Conservation (phyloP, 805 yeast genomes). For the Sungouiozyma ichnusensis region DNA sequence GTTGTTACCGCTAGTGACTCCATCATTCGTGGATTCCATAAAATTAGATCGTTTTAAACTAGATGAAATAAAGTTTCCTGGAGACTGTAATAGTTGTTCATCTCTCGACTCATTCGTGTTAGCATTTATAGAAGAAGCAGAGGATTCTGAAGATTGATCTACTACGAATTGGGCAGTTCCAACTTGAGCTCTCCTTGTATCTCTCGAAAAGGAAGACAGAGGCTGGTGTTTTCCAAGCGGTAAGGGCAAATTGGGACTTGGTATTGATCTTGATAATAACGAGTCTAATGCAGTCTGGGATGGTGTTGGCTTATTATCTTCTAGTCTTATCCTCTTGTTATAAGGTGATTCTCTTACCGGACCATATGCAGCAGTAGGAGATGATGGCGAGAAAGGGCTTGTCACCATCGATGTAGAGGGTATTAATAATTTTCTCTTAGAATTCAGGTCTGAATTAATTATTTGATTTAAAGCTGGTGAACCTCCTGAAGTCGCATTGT, state of each 20-base stretch:
- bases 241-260: constrained; percentile 7
- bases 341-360: constrained; percentile 12
- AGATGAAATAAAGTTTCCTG: not conserved
- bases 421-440: constrained; percentile 6
- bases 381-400: constrained; percentile 14
- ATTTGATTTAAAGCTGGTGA: not conserved
- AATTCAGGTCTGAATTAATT: not conserved
- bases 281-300: constrained; percentile 26
- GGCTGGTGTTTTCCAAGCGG: not conserved
- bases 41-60: not conserved
- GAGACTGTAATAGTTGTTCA: not conserved
- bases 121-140: not conserved
- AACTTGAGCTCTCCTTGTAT: not conserved
- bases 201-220: not conserved
- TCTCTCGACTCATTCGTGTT: not conserved
- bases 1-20: too few species aligned
- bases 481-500: not conserved
- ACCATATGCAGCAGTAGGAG: constrained; percentile 10
- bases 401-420: constrained; percentile 4
- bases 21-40: not conserved
- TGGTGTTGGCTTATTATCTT: constrained; percentile 20
- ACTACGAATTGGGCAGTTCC: not conserved
- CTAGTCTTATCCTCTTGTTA: constrained; percentile 15
- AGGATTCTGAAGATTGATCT: not conserved
- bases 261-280: constrained; percentile 18